Base-by-base conservation (phyloP, 2,329 filamentous ascomycete species). In the Corinectria fuckeliana region DNA sequence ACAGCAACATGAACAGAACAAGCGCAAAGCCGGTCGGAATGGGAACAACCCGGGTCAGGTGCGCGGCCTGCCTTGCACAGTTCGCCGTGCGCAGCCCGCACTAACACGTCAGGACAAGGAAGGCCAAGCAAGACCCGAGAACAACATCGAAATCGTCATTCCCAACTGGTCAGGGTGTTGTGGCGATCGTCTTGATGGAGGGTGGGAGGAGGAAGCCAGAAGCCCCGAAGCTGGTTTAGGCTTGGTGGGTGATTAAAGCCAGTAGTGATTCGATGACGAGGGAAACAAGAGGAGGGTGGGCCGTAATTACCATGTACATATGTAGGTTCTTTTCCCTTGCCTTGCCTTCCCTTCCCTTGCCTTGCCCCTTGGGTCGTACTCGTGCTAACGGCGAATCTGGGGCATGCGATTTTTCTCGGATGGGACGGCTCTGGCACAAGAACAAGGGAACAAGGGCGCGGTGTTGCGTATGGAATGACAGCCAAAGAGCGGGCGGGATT, bases 191-290 rank as follows among this genome's bases (percentile, higher is more conserved):
- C 18, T 30, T 25, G 23, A 3, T n/a, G 39, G 39, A 9, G 39
- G 39, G 14, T 18, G 39, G 41, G 23, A 7, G 39, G 20, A 25
- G 39, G 21, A 25, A n/a, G n/a, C n/a, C n/a, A n/a, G n/a, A n/a
- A n/a, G n/a, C n/a, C n/a, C 42, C 42, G 28, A 30, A n/a, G 42
- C 42, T 13, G 21, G 42, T 28, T 28, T 18, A n/a, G 42, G 42
- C 13, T 7, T 23, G 21, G 20, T 20, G 9, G 23, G 25, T n/a
- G 42, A 45, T 23, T 14, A 11, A 16, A 14, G 5, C 36, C 7
- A 44, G 51, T 16, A 18, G 36, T 56, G 52, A 56, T 56, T 56
- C 52, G 52, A 56, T 48, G 52, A 56, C 52, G 45, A 32, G 25
- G 28, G 18, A 16, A 16, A 36, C 32, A 16, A n/a, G 32, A 36